Base-by-base conservation (phyloP, 805 yeast species). In the Komagataella mondaviorum region DNA sequence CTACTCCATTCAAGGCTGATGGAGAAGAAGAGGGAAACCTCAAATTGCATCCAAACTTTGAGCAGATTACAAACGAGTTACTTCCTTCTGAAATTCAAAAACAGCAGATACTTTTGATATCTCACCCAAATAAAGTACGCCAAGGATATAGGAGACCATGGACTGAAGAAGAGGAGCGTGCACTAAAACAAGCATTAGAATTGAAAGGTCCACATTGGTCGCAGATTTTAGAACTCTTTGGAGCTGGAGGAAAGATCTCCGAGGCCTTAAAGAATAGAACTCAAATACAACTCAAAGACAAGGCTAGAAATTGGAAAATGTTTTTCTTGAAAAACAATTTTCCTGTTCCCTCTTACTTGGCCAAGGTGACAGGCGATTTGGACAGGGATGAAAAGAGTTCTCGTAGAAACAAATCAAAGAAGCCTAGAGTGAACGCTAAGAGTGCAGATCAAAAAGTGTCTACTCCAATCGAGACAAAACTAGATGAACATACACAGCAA, bases 271-370 rank as follows among this genome's bases (percentile, higher is more conserved):
- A 88, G 65, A 86, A 88, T 63, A 73, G 99, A 62, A 83, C 85
- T 3, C 95, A 89, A 60, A 88, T 91, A 16, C 99, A 93, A 63
- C 73, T 93, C 53, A 93, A 93, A 65, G 99, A 93, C 63, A 93
- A 93, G 63, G 98, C 98, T 0, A 76, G 99, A 57, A 93, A 93
- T 63, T 85, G 96, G 88, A 93, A 93, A 63, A 77, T 90, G 78
- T 82, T 83, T 56, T 88, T 84, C 63, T 69, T 89, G 53, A 86
- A 88, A 60, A 76, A 81, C 50, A 86, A 85, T 1, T 65, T 81
- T 44, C 84, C 85, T 7, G 78, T 91, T 2, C 99, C 99, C 0
- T 81, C 76, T 2, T 90, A 88, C 60, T 69, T 93, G 54, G 72
- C 71, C 51, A 81, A 84, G 55, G 98, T 91, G 18, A 91, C 98